Evolutionary conservation across 2,329 filamentous ascomycete genomes (phyloP), one percentile per base, ranked within the genome.

Genomic region (Ophiostoma montium): DNA sequence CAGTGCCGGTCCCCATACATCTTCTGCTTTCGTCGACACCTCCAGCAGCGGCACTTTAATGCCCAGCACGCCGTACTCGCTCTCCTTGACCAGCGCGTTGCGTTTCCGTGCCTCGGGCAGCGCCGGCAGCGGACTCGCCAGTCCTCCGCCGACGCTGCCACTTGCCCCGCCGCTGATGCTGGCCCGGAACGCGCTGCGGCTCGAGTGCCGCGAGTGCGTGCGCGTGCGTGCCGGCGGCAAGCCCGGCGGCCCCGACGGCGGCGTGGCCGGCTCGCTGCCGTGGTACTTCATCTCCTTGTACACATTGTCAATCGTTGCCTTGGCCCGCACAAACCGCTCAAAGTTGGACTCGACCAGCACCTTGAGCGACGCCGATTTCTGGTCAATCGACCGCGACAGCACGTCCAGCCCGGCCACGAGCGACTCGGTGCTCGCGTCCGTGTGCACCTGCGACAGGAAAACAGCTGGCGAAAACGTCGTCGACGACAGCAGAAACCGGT

Each of bases 301-400:
- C 47, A 98, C 92, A 66, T 94, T 94, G 67, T 98, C 92, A 59
- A 98, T 96, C 8, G 90, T 96, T 16, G 90, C 86, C 65, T 98
- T 98, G 39, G 92, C 92, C 54, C 87, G 84, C 50, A 98, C 92
- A 68, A 98, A 98, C 56, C 90, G 84, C 66, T 98, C 94, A 62
- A 98, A 98, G 63, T 98, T 98, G 55, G 86, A 90, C 65, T 98
- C 92, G 21, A 98, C 92, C 16, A 98, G 75, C 11, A 94, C 85
- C 63, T 98, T 98, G 53, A 98, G 75, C 4, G 89, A 95, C 0
- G 90, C 92, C 0, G 90, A 95, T 65, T 98, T 98, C 66, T 96
- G 86, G 60, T 96, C 92, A 59, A 98, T 98, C 1, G 90, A 95
- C 53, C 78, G 78, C 16, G 88, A 92, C 18, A 98, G 76, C 52